These are phyloP conservation scores for Fusarium multiceps DNA, from an alignment of 2,329 filamentous ascomycete species.

Conservation along the genomic window DNA sequence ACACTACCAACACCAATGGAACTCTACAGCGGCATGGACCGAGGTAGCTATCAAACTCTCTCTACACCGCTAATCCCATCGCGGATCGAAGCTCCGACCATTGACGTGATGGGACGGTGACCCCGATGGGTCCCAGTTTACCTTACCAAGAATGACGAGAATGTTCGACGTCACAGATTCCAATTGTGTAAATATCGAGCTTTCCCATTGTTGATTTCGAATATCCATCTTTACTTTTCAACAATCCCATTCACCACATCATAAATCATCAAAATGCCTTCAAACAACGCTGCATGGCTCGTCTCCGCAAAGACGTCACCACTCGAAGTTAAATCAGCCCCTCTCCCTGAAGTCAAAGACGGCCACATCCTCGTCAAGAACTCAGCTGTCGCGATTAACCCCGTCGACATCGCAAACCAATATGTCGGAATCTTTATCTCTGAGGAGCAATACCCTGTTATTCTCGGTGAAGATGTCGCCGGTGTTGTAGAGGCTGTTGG, in stretches of 20 bases:
- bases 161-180: not conserved
- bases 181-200: not conserved
- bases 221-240: not conserved
- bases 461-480: slow-evolving; percentile 50
- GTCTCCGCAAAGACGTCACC: slow-evolving; percentile 26
- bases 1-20: not conserved
- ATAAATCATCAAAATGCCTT: slow-evolving; percentile 5
- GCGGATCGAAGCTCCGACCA: not conserved
- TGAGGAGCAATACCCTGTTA: slow-evolving; percentile 17
- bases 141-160: not conserved
- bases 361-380: slow-evolving; percentile 45
- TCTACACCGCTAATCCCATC: slow-evolving; percentile 25
- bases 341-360: slow-evolving; percentile 4
- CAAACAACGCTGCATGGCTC: slow-evolving; percentile 27
- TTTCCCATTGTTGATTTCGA: not conserved
- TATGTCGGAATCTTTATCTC: slow-evolving; percentile 17
- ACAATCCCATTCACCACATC: fast-evolving
- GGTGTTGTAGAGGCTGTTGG: slow-evolving; percentile 50
- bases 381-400: slow-evolving; percentile 50
- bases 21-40: not conserved
- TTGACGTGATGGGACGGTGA: slow-evolving; percentile 1
- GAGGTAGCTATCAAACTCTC: not conserved
- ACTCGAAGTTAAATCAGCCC: slow-evolving; percentile 28
- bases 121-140: not conserved
- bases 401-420: slow-evolving; percentile 45